phyloP scores from a whole-genome alignment of 2,329 filamentous ascomycete species.

The Leptographium lundbergii region DNA sequence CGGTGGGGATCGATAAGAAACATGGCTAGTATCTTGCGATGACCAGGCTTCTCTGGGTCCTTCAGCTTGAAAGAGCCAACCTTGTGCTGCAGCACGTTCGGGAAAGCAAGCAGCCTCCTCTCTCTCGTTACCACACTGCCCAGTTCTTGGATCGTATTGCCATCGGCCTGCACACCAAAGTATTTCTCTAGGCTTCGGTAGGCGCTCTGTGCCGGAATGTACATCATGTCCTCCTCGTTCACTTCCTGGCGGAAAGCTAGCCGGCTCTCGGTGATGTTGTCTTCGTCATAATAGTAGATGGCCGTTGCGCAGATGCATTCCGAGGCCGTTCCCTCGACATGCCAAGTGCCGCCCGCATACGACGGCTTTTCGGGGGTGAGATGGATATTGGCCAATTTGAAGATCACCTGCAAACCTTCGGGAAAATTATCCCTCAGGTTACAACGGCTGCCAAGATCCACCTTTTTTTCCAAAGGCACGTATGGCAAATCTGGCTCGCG shows the following conservation, averaged over 20 bases:
- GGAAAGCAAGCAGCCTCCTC: constrained; percentile 32
- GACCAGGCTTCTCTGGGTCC: constrained; percentile 37
- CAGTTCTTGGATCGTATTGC: constrained; percentile 23
- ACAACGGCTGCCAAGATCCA: neutral
- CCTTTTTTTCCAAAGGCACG: constrained; percentile 1
- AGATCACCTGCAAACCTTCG: constrained; percentile 43
- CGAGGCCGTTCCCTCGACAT: constrained; percentile 32
- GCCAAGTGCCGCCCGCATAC: constrained; percentile 23
- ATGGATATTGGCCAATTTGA: constrained; percentile 48
- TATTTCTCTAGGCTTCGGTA: constrained; percentile 9
- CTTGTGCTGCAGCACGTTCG: constrained; percentile 31
- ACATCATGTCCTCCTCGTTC: constrained; percentile 6
- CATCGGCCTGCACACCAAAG: constrained; percentile 12
- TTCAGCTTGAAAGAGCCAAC: constrained; percentile 35
- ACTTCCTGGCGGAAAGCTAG: constrained; percentile 28
- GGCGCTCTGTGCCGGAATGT: constrained; percentile 5
- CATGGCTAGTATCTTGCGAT: constrained; percentile 42
- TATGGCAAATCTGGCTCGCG: constrained; percentile 6
- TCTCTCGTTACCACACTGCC: constrained; percentile 27
- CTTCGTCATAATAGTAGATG: constrained; percentile 38
- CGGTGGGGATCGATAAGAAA: constrained; percentile 45
- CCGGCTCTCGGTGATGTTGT: constrained; percentile 32
- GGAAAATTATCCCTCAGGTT: constrained; percentile 5
- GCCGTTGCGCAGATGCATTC: constrained; percentile 44
- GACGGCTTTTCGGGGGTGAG: constrained; percentile 41